Base-by-base conservation (phyloP, 345 rosid genomes). In the Barbarea vulgaris region DNA sequence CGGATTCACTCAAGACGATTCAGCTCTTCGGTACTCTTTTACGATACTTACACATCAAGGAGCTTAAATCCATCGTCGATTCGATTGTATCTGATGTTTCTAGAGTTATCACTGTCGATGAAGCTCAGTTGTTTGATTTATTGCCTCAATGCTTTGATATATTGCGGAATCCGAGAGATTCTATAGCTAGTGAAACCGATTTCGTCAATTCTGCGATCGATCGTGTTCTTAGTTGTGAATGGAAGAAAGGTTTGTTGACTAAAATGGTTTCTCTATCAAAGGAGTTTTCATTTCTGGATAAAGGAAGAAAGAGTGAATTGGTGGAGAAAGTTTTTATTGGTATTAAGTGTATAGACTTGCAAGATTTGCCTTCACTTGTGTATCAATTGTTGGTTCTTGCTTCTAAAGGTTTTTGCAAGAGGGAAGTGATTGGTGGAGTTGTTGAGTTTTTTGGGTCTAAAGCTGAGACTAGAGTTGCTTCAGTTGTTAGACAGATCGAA, bases 351-450 rank as follows among this genome's bases (percentile, higher is more conserved):
- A 82, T 87, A 64, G 96, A 92, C 47, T 83, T 88, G 72, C 93
- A 85, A 76, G 97, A 92, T 48, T 74, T 89, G 81, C 97, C 97
- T 64, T 85, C 85, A 0, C 74, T 88, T 66, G 88, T 81, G 42
- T 92, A 89, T 80, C 97, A 92, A 63, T 74, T 92, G 76, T 51
- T 92, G 67, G 87, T 92, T 80, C 77, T 89, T 84, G 91, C 97
- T 6, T 87, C 97, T 0, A 92, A 88, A 66, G 93, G 93, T 6
- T 88, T 92, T 73, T 81, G 81, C 48, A 89, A 88, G 79, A 87
- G 82, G 82, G 93, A 88, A 72, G 85, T 92, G 46, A 68, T 88
- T 37, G 90, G 83, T 64, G 97, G 96, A 21, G 83, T 92, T 77
- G 83, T 84, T 64, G 58, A 81, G 55, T 89, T 85, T 78, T 87